A percentile compares a stretch with the other conserved stretches of the same genome.
phyloP scores from a whole-genome alignment of 2,329 filamentous ascomycete species.

The Apiospora arundinis region DNA sequence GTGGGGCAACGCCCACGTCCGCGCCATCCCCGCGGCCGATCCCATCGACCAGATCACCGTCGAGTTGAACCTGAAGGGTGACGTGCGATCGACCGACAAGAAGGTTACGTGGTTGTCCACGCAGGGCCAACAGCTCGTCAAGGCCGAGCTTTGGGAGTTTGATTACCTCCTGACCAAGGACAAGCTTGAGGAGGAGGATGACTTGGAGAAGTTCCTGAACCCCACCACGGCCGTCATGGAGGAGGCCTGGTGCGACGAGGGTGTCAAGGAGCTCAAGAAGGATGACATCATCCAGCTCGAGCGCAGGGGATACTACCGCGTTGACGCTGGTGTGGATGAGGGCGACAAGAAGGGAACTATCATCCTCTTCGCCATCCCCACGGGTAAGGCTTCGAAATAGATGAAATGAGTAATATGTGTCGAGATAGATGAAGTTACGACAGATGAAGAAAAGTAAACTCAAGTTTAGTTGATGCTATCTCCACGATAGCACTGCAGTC shows the following conservation, averaged over 20 bases:
- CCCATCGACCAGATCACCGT: slow-evolving; percentile 75
- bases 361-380: slow-evolving; percentile 64
- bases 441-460: background rate
- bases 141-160: slow-evolving; percentile 90
- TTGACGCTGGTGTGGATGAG: slow-evolving; percentile 69
- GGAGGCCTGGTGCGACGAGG: slow-evolving; percentile 80
- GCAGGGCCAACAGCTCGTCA: slow-evolving; percentile 76
- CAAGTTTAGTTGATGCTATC: too few relatives aligned
- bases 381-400: slow-evolving; percentile 55
- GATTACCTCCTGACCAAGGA: slow-evolving; percentile 97
- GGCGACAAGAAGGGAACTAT: slow-evolving; percentile 59
- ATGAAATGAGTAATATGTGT: background rate
- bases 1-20: slow-evolving; percentile 90
- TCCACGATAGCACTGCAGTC: too few relatives aligned
- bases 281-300: slow-evolving; percentile 96
- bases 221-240: slow-evolving; percentile 76
- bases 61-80: slow-evolving; percentile 89
- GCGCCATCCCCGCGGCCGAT: slow-evolving; percentile 64
- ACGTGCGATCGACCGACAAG: slow-evolving; percentile 95
- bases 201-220: slow-evolving; percentile 83
- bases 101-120: slow-evolving; percentile 93
- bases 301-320: slow-evolving; percentile 88
- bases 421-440: slow-evolving; percentile 2
- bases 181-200: slow-evolving; percentile 86
- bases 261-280: slow-evolving; percentile 77